These are phyloP conservation scores for Pichia cabralensis DNA, from an alignment of 805 yeast species.

Conservation along the genomic window DNA sequence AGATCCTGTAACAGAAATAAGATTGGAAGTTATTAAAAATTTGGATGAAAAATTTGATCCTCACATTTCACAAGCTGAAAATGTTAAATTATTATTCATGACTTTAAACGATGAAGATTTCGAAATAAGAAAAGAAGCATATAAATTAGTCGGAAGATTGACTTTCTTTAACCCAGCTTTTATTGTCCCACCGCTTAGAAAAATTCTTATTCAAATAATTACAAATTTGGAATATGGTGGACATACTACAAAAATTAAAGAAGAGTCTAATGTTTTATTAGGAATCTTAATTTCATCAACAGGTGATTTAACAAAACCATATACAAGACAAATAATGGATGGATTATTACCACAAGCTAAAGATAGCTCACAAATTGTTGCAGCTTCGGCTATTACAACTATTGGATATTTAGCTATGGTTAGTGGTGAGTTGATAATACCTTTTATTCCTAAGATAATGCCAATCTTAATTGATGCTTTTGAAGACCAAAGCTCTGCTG, in stretches of 20 bases:
- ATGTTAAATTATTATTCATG: constrained; percentile 73
- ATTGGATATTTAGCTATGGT: constrained; percentile 84
- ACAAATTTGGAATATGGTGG: constrained; percentile 81
- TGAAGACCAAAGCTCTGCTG: constrained; percentile 85
- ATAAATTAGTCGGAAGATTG: constrained; percentile 72
- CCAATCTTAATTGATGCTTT: constrained; percentile 79
- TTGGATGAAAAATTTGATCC: constrained; percentile 76
- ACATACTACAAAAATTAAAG: constrained; percentile 59
- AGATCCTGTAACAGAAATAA: constrained; percentile 78
- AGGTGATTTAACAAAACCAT: constrained; percentile 77
- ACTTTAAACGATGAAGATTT: constrained; percentile 88
- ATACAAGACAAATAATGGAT: constrained; percentile 83
- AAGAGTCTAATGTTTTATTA: constrained; percentile 73
- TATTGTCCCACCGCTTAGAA: constrained; percentile 85
- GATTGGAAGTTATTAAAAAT: constrained; percentile 67
- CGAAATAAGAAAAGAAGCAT: constrained; percentile 68
- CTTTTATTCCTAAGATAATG: constrained; percentile 69
- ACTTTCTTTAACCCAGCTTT: constrained; percentile 89
- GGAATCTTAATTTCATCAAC: constrained; percentile 70
- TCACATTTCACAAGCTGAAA: constrained; percentile 88
- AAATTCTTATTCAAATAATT: constrained; percentile 72
- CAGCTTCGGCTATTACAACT: constrained; percentile 76
- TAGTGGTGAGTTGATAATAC: constrained; percentile 75
- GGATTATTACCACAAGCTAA: constrained; percentile 68
- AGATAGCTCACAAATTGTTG: constrained; percentile 69